These are phyloP conservation scores for Trichoderma cornu-damae DNA, from an alignment of 2,329 filamentous ascomycete species.

Conservation along the genomic window DNA sequence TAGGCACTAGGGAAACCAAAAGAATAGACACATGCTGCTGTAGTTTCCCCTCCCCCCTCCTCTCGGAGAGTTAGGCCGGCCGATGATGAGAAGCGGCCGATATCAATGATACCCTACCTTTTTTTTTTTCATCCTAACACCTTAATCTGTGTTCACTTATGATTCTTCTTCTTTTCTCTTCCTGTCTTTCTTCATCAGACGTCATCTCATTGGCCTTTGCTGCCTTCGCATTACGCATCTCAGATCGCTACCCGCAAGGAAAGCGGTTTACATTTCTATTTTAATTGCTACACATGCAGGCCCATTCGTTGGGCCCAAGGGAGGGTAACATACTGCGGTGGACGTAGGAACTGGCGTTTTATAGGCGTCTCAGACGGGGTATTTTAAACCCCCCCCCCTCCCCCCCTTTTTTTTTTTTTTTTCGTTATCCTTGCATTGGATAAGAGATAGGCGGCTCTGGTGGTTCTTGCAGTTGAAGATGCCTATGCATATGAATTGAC, in stretches of 20 bases:
- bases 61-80: not conserved
- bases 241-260: not conserved
- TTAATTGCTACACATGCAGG: slow-evolving; percentile 1
- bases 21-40: not conserved
- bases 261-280: not conserved
- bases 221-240: not conserved
- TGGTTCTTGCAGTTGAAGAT: not conserved
- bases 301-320: not conserved
- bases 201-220: slow-evolving; percentile 1
- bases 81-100: slow-evolving; percentile 3
- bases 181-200: not conserved
- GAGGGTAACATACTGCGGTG: not conserved
- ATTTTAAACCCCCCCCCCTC: too few species aligned
- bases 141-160: not conserved
- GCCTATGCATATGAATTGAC: slow-evolving; percentile 1
- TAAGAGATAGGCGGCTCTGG: not conserved
- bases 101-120: slow-evolving; percentile 20
- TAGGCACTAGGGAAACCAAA: not conserved
- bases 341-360: not conserved
- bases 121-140: not conserved
- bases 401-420: too few species aligned
- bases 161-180: slow-evolving; percentile 3
- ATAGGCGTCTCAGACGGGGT: not conserved
- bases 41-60: too few species aligned
- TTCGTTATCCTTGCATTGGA: not conserved